phyloP scores from a whole-genome alignment of 352 stramenopile genomes.

The Bremia lactucae region DNA sequence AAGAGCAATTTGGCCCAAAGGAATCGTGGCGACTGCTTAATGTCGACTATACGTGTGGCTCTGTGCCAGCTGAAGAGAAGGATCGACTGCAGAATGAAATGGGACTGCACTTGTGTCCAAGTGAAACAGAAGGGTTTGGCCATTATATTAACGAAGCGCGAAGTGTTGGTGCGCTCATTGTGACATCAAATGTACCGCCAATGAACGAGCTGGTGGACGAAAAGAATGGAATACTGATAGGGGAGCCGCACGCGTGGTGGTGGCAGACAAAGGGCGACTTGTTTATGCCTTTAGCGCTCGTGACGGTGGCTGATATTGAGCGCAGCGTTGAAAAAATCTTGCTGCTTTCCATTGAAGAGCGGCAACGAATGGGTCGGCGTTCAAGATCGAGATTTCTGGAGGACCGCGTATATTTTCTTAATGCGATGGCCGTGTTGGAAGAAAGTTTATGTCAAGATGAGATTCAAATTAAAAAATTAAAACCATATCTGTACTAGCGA shows the following conservation, averaged over 20 bases:
- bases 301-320: constrained; percentile 55
- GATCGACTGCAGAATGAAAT: constrained; percentile 64
- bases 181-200: constrained; percentile 67
- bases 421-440: constrained; percentile 70
- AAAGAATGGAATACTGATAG: constrained; percentile 58
- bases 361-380: constrained; percentile 57
- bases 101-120: constrained; percentile 65
- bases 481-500: constrained; percentile 65
- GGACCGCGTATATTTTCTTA: constrained; percentile 70
- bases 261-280: constrained; percentile 77
- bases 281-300: constrained; percentile 69
- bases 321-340: constrained; percentile 55
- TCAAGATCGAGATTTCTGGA: constrained; percentile 64
- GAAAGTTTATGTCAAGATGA: constrained; percentile 71
- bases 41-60: constrained; percentile 67
- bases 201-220: constrained; percentile 83
- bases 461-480: constrained; percentile 62
- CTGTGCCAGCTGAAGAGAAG: constrained; percentile 41
- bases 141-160: constrained; percentile 83
- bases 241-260: constrained; percentile 46
- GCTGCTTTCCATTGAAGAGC: constrained; percentile 58
- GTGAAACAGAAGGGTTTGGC: constrained; percentile 68
- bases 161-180: constrained; percentile 53
- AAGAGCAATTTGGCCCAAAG: constrained; percentile 34
- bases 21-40: constrained; percentile 49